Evolutionary conservation across 148 eudicot genomes (phyloP), one percentile per base, ranked within the genome.

Genomic region (Dianthus caryophyllus): DNA sequence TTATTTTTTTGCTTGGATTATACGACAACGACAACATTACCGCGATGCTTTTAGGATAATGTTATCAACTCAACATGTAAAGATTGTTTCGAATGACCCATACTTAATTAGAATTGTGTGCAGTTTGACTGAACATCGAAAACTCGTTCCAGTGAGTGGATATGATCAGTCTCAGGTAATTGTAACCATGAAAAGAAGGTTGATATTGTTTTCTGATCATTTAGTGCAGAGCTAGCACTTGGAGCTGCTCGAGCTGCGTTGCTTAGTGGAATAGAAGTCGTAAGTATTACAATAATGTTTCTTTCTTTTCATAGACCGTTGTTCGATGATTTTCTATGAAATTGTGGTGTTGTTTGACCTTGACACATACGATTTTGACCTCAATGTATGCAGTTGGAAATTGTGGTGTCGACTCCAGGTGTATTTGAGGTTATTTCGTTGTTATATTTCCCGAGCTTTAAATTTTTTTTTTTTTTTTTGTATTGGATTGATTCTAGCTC

Each of bases 221-320:
- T 73, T 64, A 90, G 96, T 77, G 85, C 83, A 64, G 90, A 90
- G 77, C 67, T 87, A 61, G 93, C 96, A 25, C 61, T 87, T 74
- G 87, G 84, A 78, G 96, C 96, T 75, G 96, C 96, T 24, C 73
- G 77, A 59, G 96, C 96, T 71, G 96, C 96, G 66, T 74, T 90
- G 55, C 36, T 30, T 2, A 86, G 80, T 66, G 96, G 96, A 62
- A 83, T 90, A 68, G 71, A 80, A 64, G 97, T 84, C 60, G 97
- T 90, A 64, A 82, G 97, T 80, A 30, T 65, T 29, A 39, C 15
- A 25, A 20, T 5, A 14, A 13, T 43, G 74, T 49, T 38, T 62
- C 9, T 31, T 18, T 18, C 50, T 18, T 50, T 26, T 20, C 10
- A 1, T 8, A 7, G 25, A 51, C 25, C 20, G 21, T 51, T 18